Conservation (phyloP, 768 basidiomycete species). For the Tricholoma terreum region DNA sequence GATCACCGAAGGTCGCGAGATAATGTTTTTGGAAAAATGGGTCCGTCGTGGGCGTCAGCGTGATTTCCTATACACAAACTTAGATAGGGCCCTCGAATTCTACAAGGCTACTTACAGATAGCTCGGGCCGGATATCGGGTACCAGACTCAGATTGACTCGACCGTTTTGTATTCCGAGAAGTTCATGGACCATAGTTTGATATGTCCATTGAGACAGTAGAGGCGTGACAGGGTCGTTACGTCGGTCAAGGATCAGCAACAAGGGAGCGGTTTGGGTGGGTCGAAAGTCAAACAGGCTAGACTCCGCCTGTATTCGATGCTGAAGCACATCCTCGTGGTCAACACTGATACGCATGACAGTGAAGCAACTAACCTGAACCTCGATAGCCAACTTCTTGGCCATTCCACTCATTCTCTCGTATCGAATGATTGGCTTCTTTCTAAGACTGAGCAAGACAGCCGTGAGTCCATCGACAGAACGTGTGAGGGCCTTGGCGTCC, state of each 20-base stretch:
- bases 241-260: conserved; percentile 87
- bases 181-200: conserved; percentile 98
- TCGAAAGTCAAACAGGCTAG: conserved; percentile 88
- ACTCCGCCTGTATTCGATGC: conserved; percentile 79
- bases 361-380: conserved; percentile 58
- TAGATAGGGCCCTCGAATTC: conserved; percentile 5
- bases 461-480: conserved; percentile 75
- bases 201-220: conserved; percentile 98
- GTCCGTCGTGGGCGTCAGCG: conserved; percentile 86
- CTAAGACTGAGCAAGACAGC: conserved; percentile 90
- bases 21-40: conserved; percentile 91
- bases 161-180: conserved; percentile 91
- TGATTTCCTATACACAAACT: conserved; percentile 69
- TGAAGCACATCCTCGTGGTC: conserved; percentile 26
- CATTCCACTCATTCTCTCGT: conserved; percentile 90
- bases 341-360: neutral
- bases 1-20: conserved; percentile 93
- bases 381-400: conserved; percentile 87
- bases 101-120: conserved; percentile 53
- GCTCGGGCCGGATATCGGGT: conserved; percentile 82
- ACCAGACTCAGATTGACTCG: conserved; percentile 82
- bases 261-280: conserved; percentile 85
- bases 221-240: conserved; percentile 97
- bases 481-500: conserved; percentile 70
- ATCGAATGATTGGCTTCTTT: conserved; percentile 93